Percentiles rank a stretch among this genome's conserved stretches.
Conservation (phyloP, 768 basidiomycete genomes). For the Cystofilobasidium capitatum region DNA sequence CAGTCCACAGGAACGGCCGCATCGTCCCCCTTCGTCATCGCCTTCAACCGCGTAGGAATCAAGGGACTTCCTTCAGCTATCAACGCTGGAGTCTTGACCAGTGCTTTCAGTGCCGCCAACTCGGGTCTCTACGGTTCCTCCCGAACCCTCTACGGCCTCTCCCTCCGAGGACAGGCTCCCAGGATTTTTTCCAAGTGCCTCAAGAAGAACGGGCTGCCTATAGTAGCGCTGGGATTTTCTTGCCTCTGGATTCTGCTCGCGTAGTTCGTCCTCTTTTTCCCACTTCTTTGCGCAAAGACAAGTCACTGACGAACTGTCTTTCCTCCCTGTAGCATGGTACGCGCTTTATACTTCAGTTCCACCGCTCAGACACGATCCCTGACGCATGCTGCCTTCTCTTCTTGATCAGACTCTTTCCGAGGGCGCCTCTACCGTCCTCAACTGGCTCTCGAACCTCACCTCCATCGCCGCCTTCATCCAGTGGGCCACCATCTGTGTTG, state of each 20-base stretch:
- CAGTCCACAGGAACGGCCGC: slow-evolving; percentile 54
- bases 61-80: slow-evolving; percentile 50
- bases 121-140: slow-evolving; percentile 34
- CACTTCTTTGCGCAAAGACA: not conserved
- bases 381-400: no score
- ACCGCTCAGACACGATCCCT: no score
- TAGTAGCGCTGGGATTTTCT: slow-evolving; percentile 34
- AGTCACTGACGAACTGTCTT: no score
- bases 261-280: slow-evolving; percentile 4
- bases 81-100: slow-evolving; percentile 58
- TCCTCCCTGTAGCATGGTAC: no score
- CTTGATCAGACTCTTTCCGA: slow-evolving; percentile 10
- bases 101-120: slow-evolving; percentile 25
- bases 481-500: slow-evolving; percentile 11
- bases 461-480: slow-evolving; percentile 45
- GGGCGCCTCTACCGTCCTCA: slow-evolving; percentile 52
- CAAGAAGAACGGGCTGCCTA: slow-evolving; percentile 49
- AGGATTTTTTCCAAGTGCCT: slow-evolving; percentile 44
- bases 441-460: slow-evolving; percentile 41
- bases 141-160: slow-evolving; percentile 42
- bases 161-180: slow-evolving; percentile 43
- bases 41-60: slow-evolving; percentile 61
- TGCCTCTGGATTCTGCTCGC: slow-evolving; percentile 33
- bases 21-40: slow-evolving; percentile 75
- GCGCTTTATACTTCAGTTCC: no score